These are phyloP conservation scores for Colletotrichum somersetense DNA, from an alignment of 2,329 filamentous ascomycete species.

Conservation along the genomic window DNA sequence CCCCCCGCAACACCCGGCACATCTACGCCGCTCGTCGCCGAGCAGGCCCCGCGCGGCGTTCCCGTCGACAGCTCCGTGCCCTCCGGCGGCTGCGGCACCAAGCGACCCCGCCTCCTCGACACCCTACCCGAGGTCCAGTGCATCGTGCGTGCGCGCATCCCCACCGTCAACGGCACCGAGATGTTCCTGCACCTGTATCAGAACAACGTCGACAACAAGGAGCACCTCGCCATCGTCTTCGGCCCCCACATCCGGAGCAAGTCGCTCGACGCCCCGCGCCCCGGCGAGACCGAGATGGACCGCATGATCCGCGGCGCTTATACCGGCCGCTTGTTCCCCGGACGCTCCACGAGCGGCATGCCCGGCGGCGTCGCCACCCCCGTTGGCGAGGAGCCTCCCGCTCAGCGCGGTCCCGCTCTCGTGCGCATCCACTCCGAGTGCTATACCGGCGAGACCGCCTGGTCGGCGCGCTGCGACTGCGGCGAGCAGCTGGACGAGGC, in stretches of 20 bases:
- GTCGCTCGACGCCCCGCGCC: conserved; percentile 76
- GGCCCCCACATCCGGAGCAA: conserved; percentile 84
- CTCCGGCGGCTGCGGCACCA: conserved; percentile 70
- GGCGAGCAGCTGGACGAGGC: conserved; percentile 98
- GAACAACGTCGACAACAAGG: conserved; percentile 93
- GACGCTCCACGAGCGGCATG: conserved; percentile 81
- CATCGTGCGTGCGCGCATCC: conserved; percentile 93
- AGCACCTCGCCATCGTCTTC: conserved; percentile 97
- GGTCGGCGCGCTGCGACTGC: conserved; percentile 97
- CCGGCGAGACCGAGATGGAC: conserved; percentile 87
- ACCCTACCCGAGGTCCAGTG: conserved; percentile 89
- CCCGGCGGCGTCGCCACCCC: conserved; percentile 52
- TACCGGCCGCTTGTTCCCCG: conserved; percentile 86
- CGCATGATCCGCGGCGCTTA: conserved; percentile 97
- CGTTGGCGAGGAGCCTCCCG: conserved; percentile 32
- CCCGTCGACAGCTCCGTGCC: conserved; percentile 71
- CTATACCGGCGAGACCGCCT: conserved; percentile 98
- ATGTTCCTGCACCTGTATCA: conserved; percentile 98
- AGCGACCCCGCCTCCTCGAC: conserved; percentile 79
- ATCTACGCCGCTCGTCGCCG: conserved; percentile 60
- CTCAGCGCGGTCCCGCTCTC: conserved; percentile 68
- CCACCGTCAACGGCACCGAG: conserved; percentile 89
- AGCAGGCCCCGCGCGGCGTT: conserved; percentile 62
- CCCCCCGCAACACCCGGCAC: conserved; percentile 75
- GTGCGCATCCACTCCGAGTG: conserved; percentile 98